These are phyloP conservation scores for Cronartium ribicola DNA, from an alignment of 1,284 basidiomycete genomes.

Conservation along the genomic window DNA sequence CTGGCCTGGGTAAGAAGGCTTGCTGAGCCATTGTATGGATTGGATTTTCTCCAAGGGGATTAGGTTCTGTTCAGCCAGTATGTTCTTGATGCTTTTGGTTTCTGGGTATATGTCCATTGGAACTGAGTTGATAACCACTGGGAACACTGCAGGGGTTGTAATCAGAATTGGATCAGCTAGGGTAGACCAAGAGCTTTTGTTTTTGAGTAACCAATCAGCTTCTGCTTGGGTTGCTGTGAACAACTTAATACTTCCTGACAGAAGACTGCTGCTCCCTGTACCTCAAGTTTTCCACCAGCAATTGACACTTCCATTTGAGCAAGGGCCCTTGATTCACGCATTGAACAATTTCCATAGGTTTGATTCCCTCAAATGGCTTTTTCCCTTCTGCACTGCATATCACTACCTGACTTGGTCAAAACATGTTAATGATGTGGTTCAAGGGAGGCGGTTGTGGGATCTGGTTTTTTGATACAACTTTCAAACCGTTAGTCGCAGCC, in stretches of 20 bases:
- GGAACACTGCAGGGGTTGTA: conserved; percentile 1
- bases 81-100: not conserved
- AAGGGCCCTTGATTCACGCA: not conserved
- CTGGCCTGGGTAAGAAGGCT: not conserved
- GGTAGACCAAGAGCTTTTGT: not conserved
- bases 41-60: not conserved
- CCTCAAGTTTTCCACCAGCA: not conserved
- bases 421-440: not conserved
- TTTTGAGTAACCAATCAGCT: conserved; percentile 3
- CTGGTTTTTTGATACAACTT: not conserved
- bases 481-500: not conserved
- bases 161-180: conserved; percentile 5
- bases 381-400: not conserved
- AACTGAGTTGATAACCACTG: not conserved
- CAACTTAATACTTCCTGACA: not conserved
- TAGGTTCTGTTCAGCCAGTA: not conserved
- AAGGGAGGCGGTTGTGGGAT: not conserved
- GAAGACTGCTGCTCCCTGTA: not conserved
- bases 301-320: not conserved
- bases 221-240: conserved; percentile 2
- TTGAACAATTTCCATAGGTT: not conserved
- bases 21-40: not conserved
- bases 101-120: not conserved
- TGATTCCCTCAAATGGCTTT: conserved; percentile 4
- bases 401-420: not conserved